Evolutionary conservation across 225 moss, liverwort and hornwort genomes (phyloP), one percentile per base, ranked within the genome.

Genomic region (Polytrichum commune): DNA sequence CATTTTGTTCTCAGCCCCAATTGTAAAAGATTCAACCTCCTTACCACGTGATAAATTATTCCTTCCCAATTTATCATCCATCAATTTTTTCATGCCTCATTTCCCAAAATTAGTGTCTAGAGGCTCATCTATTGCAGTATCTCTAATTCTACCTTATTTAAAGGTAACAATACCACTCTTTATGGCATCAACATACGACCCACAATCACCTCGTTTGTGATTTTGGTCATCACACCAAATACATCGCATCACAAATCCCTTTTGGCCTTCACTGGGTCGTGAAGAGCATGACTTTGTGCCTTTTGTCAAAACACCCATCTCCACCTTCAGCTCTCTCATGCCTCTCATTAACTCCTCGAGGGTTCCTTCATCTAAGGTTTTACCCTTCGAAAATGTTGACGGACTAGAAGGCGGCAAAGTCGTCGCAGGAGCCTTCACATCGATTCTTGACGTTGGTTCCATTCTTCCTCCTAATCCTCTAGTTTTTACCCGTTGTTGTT

Each of bases 21-120:
- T 64, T 0, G 25, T 26, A 28, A 29, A 64, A 26, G 63, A 8
- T 29, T 64, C 63, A 27, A 18, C 25, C 27, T 28, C 29, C 63
- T 64, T 72, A 9, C 29, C 3, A 29, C 3, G 5, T 29, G 29
- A 29, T 29, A 5, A 4, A 4, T 29, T 29, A 0, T 4, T 72
- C 72, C 16, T 72, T 62, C 62, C 22, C 29, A 5, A 6, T 27
- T 46, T 9, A 3, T 69, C 54, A 35, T 69, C 54, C 69, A 69
- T 69, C 13, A 35, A 35, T 29, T 29, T 29, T 5, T 5, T 29
- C 29, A 29, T 29, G 29, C 29, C 29, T 16, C 72, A 0, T 53
- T 19, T 72, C 3, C 72, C 72, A 72, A 72, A 72, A 26, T 72
- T 72, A 30, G 72, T 53, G 8, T 53, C 10, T 27, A 72, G 24